A percentile compares a stretch with the other conserved stretches of the same genome.
Conservation (phyloP, 495 filamentous ascomycete species). For the Entonaema liquescens region DNA sequence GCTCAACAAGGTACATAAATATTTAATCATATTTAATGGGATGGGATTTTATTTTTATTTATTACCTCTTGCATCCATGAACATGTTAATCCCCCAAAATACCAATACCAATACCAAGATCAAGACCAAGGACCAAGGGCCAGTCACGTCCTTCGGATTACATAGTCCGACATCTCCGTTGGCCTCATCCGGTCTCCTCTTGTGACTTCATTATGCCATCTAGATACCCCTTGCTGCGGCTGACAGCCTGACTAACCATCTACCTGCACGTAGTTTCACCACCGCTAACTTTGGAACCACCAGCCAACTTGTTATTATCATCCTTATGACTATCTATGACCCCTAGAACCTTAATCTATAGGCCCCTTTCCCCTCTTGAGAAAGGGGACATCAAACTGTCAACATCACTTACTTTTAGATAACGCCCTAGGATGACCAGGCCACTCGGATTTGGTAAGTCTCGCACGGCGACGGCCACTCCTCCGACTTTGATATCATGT, state of each 20-base stretch:
- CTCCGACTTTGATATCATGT: slow-evolving; percentile 12
- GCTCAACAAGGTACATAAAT: background rate
- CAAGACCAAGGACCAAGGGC: background rate
- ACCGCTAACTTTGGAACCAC: background rate
- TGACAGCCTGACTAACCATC: slow-evolving; percentile 15
- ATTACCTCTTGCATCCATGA: slow-evolving; percentile 18
- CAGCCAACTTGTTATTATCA: background rate
- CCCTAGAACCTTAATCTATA: slow-evolving; percentile 12
- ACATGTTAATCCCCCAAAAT: no score
- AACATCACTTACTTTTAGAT: background rate
- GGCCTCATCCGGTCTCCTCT: slow-evolving; percentile 13
- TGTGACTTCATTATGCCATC: slow-evolving; percentile 40
- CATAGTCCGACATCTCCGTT: slow-evolving; percentile 37
- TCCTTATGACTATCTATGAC: background rate
- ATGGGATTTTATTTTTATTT: slow-evolving; percentile 19
- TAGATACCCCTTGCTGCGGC: slow-evolving; percentile 20
- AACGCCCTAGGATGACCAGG: background rate
- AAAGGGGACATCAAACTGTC: background rate
- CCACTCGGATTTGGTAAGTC: background rate
- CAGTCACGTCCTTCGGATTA: slow-evolving; percentile 38
- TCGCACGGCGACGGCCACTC: slow-evolving; percentile 9
- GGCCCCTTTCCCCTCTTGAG: background rate
- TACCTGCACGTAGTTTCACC: slow-evolving; percentile 1
- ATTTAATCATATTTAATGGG: background rate
- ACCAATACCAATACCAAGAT: slow-evolving; percentile 1